Conservation (phyloP, 192 early-diverging fungal genomes). For the Mortierella hygrophila region DNA sequence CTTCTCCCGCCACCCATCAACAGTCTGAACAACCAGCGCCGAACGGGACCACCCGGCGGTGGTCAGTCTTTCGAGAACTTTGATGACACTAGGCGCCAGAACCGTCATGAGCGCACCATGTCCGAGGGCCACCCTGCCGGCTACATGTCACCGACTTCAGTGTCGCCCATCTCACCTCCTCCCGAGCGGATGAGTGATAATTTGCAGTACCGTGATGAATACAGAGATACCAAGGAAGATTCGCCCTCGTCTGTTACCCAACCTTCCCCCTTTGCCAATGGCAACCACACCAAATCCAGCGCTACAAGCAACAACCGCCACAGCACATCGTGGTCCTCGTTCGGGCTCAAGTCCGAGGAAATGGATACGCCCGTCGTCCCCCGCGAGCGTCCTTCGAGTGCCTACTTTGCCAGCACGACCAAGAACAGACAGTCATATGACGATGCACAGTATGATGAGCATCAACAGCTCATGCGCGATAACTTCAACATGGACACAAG, state of each 20-base stretch:
- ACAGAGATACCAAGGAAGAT: conserved; percentile 29
- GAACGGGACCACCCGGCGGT: conserved; percentile 3
- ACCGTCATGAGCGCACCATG: conserved; percentile 48
- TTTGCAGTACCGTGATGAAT: conserved; percentile 40
- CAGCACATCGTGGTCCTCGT: conserved; percentile 37
- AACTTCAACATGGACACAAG: conserved; percentile 53
- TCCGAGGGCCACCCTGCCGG: conserved; percentile 44
- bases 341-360: conserved; percentile 30
- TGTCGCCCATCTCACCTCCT: conserved; percentile 42
- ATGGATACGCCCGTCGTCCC: conserved; percentile 3
- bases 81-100: conserved; percentile 24
- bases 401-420: conserved; percentile 19
- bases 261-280: conserved; percentile 18
- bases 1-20: conserved; percentile 42
- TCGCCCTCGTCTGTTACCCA: conserved; percentile 32
- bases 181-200: conserved; percentile 32
- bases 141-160: conserved; percentile 40
- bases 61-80: conserved; percentile 26
- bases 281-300: not conserved
- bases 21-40: conserved; percentile 10
- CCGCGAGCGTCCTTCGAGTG: conserved; percentile 18
- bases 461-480: conserved; percentile 50
- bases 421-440: conserved; percentile 46
- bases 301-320: conserved; percentile 30
- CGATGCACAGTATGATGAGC: conserved; percentile 43